Evolutionary conservation across 352 stramenopile species (phyloP).

Genomic region (Phytopythium montanum): DNA sequence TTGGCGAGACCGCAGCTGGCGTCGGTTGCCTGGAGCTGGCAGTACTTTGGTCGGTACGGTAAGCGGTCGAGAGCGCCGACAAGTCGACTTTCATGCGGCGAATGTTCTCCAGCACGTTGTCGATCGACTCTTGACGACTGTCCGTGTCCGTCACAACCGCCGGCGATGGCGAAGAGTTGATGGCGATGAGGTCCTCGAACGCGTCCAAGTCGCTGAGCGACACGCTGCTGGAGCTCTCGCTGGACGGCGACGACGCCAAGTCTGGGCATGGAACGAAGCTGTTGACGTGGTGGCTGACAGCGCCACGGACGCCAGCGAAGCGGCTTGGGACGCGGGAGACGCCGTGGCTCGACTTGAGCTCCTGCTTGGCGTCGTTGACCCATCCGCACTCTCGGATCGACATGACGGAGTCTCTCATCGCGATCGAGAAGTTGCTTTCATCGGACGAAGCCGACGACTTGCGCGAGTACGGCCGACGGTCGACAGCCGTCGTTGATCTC

Average conservation of each 20-base stretch:
- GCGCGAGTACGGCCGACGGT: conserved; percentile 2
- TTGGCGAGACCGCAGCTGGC: neutral
- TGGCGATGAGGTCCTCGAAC: conserved; percentile 33
- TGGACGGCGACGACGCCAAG: conserved; percentile 23
- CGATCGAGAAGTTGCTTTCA: conserved; percentile 55
- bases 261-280: neutral
- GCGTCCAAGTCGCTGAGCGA: conserved; percentile 60
- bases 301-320: neutral
- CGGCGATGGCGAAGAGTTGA: neutral
- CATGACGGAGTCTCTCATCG: conserved; percentile 32
- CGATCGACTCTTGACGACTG: conserved; percentile 17
- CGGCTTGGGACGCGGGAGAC: conserved; percentile 1
- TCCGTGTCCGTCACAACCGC: neutral
- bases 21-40: neutral
- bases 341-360: neutral
- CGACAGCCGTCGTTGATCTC: neutral
- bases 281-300: neutral
- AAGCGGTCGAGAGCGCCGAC: conserved; percentile 21
- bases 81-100: conserved; percentile 52
- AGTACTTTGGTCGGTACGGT: neutral
- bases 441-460: conserved; percentile 32
- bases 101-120: conserved; percentile 45
- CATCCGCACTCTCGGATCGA: conserved; percentile 12
- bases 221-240: conserved; percentile 54
- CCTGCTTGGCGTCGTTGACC: neutral